Evolutionary conservation across 192 early-diverging fungal species (phyloP), one percentile per base, ranked within the genome.

Genomic region (Pecoramyces ruminantium): DNA sequence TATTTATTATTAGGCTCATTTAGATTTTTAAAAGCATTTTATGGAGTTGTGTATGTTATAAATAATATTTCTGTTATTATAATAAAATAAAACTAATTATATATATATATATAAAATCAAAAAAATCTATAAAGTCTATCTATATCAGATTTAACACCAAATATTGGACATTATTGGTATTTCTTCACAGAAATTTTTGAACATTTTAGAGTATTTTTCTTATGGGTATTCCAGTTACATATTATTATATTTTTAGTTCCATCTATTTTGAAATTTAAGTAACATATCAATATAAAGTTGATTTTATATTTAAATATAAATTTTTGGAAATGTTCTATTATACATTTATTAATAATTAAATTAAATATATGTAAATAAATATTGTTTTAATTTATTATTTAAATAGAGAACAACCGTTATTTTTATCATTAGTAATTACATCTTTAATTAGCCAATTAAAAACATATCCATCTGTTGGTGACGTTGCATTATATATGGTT

Each of bases 111-210:
- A n/a, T n/a, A n/a, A n/a, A n/a, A n/a, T n/a, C n/a, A n/a, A n/a
- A n/a, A n/a, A n/a, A n/a, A n/a, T 42, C 18, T 28, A 80, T 14
- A 28, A 42, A 93, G 91, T 15, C 82, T 96, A 39, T 83, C 88
- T 5, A 93, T 96, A 21, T 86, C 90, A 51, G 98, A 99, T 80
- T 85, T 99, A 82, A 93, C 93, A n/a, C 98, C 97, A 2, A 99
- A 97, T 86, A 88, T 97, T 29, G 98, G 98, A 11, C 84, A 98
- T 79, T 97, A 91, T 83, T 99, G 98, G 98, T 99, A 99, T 87
- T 97, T 99, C 86, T 97, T 98, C 86, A 98, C 95, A 79, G 98
- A 99, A 85, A 96, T 99, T 85, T 99, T 99, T 89, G 97, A 99
- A 84, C 94, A 97, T 80, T 99, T 98, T 90, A 90, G 98, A 30